Evolutionary conservation across 164 flowering plant genomes (phyloP), one percentile per base, ranked within the genome.

Genomic region (Macadamia tetraphylla): DNA sequence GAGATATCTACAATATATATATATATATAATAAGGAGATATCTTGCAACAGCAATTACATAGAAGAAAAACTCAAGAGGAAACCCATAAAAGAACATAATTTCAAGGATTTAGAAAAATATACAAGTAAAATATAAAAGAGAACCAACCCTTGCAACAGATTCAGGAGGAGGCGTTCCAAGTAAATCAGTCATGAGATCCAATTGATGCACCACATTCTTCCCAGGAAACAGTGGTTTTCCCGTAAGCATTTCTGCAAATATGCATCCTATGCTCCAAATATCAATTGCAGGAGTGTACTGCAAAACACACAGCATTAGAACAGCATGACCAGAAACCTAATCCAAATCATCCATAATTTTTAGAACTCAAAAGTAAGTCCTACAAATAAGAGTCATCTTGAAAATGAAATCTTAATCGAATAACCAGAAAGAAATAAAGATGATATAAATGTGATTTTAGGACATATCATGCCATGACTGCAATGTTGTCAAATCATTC

Each of bases 241-340:
- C 92, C 1, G 79, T 82, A n/a, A 91, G 77, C 88, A 91, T 71
- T 79, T 91, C 97, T 7, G 94, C 97, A 84, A 91, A 91, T 79
- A 91, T 91, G 68, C 97, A 91, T 65, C 97, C 97, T 77, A 91
- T 83, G 84, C 97, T 91, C 97, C 97, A 91, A 23, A 91, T 87
- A 76, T 91, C 97, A 75, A 91, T 79, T 66, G 92, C 94, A 63
- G 97, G 94, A 14, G 97, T 91, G 77, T 90, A 87, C 98, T 93
- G 94, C 83, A 83, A 69, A 75, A 73, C 9, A 66, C 7, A 70
- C 40, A 49, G 49, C 17, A 31, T 63, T 51, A 70, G 58, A 57
- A 60, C 52, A 59, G 42, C 42, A 29, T 57, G 42, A 60, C 43
- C 18, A 12, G 65, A 56, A 42, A 53, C 15, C n/a, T 17, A 11